phyloP scores from a whole-genome alignment of 2,329 filamentous ascomycete species.

The Cytospora mali region DNA sequence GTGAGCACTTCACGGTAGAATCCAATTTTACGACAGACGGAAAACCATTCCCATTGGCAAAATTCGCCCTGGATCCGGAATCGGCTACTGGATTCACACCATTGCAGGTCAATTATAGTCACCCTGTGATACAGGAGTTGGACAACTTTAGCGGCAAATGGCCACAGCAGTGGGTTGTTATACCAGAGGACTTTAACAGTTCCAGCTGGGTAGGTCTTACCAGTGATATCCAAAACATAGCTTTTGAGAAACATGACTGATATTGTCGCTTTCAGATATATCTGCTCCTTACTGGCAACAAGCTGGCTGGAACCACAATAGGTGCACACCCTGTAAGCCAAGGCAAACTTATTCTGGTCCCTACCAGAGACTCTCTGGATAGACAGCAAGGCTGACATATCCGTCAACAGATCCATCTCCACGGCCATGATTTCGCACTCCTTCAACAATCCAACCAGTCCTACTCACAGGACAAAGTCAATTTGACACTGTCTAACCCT shows the following conservation, averaged over 20 bases:
- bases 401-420: constrained; percentile 45
- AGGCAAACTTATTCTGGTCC: background rate
- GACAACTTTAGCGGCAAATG: constrained; percentile 22
- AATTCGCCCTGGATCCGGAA: constrained; percentile 33
- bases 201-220: constrained; percentile 27
- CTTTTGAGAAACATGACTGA: background rate
- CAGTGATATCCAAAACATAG: background rate
- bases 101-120: constrained; percentile 46
- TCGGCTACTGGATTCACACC: constrained; percentile 36
- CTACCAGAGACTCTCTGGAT: background rate
- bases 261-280: background rate
- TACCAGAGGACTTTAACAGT: constrained; percentile 29
- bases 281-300: constrained; percentile 2
- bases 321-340: constrained; percentile 13
- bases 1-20: background rate
- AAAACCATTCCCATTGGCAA: constrained; percentile 13
- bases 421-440: constrained; percentile 54
- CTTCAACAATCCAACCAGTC: constrained; percentile 36
- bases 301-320: background rate
- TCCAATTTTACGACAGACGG: constrained; percentile 9
- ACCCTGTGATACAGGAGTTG: constrained; percentile 41
- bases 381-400: background rate
- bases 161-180: constrained; percentile 28
- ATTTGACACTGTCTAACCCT: constrained; percentile 45
- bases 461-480: constrained; percentile 23